Base-by-base conservation (phyloP, 495 filamentous ascomycete genomes). In the Hypoxylon cercidicola region DNA sequence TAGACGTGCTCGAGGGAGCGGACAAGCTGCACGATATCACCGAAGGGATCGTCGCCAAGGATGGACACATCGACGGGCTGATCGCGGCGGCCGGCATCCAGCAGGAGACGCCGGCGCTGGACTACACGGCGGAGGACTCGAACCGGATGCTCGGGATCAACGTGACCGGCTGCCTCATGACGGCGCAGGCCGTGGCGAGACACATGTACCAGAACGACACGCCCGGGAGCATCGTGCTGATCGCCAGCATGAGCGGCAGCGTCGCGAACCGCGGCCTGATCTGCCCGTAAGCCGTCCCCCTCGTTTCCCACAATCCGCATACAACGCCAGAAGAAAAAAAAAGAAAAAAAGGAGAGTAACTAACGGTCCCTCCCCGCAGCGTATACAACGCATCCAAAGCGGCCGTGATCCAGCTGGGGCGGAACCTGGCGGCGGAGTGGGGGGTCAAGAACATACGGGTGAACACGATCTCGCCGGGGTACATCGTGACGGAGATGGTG, bases 311-410 rank as follows among this genome's bases (percentile, higher is more conserved):
- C n/a, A n/a, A n/a, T n/a, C n/a, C n/a, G n/a, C n/a, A n/a, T n/a
- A n/a, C n/a, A n/a, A n/a, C n/a, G n/a, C n/a, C n/a, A n/a, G n/a
- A n/a, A n/a, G n/a, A n/a, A n/a, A 20, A 39, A 34, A 28, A 28
- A 28, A 28, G 25, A 7, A 3, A 28, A 28, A 28, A 28, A 28
- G 3, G 25, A 28, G 7, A 28, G 50, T 2, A 39, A n/a, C 16
- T 10, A 2, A 55, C 16, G 87, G 88, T 49, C n/a, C 82, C 88
- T 32, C 87, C 87, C 68, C 89, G 85, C 72, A 88, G 92, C 30
- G 91, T 90, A 34, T 97, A 97, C 79, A 97, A 97, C 71, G 89
- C 93, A 49, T 92, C 89, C 72, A 97, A 97, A 76, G 92, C 92
- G 4, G 93, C 85, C 11, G 91, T 97, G 4, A 70, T 96, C 74